Percentiles rank a stretch among this genome's conserved stretches.
phyloP scores from a whole-genome alignment of 1,139 yeast genomes.

The Chernovozyma sophiae-reginae region DNA sequence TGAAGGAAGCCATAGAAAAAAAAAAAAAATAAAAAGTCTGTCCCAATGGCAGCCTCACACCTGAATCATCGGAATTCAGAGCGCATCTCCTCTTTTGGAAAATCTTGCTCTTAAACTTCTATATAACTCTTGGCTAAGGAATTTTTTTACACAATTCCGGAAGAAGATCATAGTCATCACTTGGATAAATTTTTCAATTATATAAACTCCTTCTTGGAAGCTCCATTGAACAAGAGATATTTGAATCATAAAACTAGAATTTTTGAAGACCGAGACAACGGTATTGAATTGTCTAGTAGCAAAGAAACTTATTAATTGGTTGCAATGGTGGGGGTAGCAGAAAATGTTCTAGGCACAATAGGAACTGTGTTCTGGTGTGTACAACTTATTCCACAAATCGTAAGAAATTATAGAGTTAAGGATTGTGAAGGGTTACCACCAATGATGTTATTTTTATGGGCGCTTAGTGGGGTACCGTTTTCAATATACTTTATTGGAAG shows the following conservation, averaged over 20 bases:
- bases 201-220: no score
- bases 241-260: no score
- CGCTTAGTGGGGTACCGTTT: constrained; percentile 77
- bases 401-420: constrained; percentile 66
- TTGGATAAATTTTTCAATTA: no score
- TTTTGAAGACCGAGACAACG: constrained; percentile 17
- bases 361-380: constrained; percentile 92
- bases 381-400: constrained; percentile 82
- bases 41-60: no score
- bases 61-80: no score
- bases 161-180: background rate
- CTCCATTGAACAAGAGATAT: no score
- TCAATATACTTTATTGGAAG: constrained; percentile 74
- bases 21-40: no score
- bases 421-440: constrained; percentile 86
- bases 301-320: no score
- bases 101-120: background rate
- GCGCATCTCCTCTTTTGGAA: constrained; percentile 1
- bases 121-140: no score
- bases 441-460: constrained; percentile 80
- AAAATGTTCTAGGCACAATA: constrained; percentile 79
- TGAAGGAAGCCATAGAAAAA: no score
- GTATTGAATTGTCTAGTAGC: no score
- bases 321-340: constrained; percentile 48
- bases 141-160: no score